Percentiles rank a stretch among this genome's conserved stretches.
These are phyloP conservation scores for Trichosporon ovoides DNA, from an alignment of 1,284 basidiomycete species.

Conservation along the genomic window DNA sequence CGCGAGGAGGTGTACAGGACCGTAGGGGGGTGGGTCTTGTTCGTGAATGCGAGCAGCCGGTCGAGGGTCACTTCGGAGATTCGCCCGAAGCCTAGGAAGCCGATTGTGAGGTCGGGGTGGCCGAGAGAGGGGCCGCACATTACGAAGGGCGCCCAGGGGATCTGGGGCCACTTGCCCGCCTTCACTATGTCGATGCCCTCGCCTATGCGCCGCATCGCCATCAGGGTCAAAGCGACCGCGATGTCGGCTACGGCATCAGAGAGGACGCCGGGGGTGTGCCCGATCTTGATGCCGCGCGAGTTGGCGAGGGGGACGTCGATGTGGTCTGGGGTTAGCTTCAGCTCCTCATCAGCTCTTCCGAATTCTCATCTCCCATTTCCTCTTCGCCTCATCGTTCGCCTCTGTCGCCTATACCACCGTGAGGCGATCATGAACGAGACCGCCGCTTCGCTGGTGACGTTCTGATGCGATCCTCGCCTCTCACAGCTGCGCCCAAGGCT, in stretches of 20 bases:
- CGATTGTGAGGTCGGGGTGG: slow-evolving; percentile 58
- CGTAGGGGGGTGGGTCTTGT: slow-evolving; percentile 28
- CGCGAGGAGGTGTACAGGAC: slow-evolving; percentile 40
- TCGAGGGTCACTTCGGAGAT: slow-evolving; percentile 75
- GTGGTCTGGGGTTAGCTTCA: slow-evolving; percentile 60
- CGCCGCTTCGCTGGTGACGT: too few species aligned
- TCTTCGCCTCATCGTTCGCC: too few species aligned
- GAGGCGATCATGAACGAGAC: too few species aligned
- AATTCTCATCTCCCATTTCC: too few species aligned
- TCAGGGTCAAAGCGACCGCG: slow-evolving; percentile 79
- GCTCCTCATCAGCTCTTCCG: too few species aligned
- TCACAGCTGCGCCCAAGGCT: too few species aligned
- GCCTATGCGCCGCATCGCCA: slow-evolving; percentile 75
- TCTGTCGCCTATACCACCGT: too few species aligned
- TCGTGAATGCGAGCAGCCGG: slow-evolving; percentile 71
- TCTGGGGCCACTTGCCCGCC: slow-evolving; percentile 63
- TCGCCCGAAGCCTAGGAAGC: slow-evolving; percentile 90
- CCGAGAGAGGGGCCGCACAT: slow-evolving; percentile 51
- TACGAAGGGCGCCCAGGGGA: slow-evolving; percentile 69
- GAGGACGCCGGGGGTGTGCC: slow-evolving; percentile 86
- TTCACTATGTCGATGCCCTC: slow-evolving; percentile 62
- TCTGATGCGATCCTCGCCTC: too few species aligned
- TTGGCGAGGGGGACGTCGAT: slow-evolving; percentile 62
- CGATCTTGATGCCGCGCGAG: slow-evolving; percentile 65
- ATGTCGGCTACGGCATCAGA: slow-evolving; percentile 87